A percentile compares a stretch with the other conserved stretches of the same genome.
phyloP scores from a whole-genome alignment of 2,329 filamentous ascomycete genomes.

The Penicillium frequentans region DNA sequence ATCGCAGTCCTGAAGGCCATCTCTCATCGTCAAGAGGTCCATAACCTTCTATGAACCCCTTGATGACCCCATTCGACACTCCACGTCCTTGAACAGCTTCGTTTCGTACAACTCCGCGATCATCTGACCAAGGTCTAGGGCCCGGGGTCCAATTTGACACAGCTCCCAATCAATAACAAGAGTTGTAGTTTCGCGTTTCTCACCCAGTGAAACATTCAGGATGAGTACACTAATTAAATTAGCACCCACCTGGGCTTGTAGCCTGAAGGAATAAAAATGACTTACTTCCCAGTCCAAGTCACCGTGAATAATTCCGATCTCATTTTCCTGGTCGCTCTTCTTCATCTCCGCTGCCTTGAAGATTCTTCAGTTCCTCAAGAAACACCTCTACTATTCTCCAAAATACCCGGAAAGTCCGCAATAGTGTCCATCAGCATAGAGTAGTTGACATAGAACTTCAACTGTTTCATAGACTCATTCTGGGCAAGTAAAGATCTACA shows the following conservation, averaged over 20 bases:
- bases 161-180: conserved; percentile 62
- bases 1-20: conserved; percentile 55
- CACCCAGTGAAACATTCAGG: conserved; percentile 12
- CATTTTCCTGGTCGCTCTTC: conserved; percentile 31
- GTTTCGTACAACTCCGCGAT: conserved; percentile 60
- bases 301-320: conserved; percentile 51
- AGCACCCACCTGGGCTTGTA: not conserved
- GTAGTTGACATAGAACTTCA: conserved; percentile 57
- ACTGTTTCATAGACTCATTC: conserved; percentile 49
- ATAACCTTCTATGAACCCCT: conserved; percentile 54
- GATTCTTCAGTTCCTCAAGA: conserved; percentile 50
- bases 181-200: conserved; percentile 29
- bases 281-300: conserved; percentile 64
- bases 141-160: conserved; percentile 50
- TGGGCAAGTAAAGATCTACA: conserved; percentile 34
- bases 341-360: conserved; percentile 40
- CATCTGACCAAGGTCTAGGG: conserved; percentile 60
- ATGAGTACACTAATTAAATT: conserved; percentile 23
- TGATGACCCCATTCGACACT: conserved; percentile 53
- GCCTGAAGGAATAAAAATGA: conserved; percentile 22
- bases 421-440: conserved; percentile 47
- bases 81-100: conserved; percentile 54
- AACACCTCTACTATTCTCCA: conserved; percentile 44
- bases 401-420: conserved; percentile 46
- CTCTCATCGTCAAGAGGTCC: conserved; percentile 47